These are phyloP conservation scores for Polygonum aviculare DNA, from an alignment of 148 eudicot genomes.

Conservation along the genomic window DNA sequence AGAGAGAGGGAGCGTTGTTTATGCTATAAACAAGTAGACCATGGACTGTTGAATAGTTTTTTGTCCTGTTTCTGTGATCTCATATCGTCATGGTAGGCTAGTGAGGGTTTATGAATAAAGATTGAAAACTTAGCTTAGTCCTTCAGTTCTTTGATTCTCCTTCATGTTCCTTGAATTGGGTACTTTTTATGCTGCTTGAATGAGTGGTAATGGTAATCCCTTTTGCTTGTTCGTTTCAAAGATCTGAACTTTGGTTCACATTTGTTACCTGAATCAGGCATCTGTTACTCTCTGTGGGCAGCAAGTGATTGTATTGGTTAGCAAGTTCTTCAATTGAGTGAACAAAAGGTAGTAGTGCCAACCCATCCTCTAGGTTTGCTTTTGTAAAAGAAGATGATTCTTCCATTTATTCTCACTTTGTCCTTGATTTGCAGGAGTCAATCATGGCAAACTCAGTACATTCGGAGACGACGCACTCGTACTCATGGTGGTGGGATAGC, in stretches of 20 bases:
- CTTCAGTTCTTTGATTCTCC: background rate
- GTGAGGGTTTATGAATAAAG: background rate
- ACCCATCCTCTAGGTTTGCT: background rate
- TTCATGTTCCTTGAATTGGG: background rate
- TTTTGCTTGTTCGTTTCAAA: background rate
- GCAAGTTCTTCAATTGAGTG: background rate
- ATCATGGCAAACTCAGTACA: conserved; percentile 38
- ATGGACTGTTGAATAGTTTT: conserved; percentile 2
- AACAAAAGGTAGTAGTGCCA: background rate
- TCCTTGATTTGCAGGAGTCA: conserved; percentile 27
- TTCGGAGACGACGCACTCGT: conserved; percentile 50
- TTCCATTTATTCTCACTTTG: no score
- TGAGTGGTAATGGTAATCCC: background rate
- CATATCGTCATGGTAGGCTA: background rate
- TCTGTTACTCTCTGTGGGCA: background rate
- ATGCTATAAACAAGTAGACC: conserved; percentile 5
- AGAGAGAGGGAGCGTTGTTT: background rate
- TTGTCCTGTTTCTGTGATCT: conserved; percentile 4
- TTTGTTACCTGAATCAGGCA: background rate
- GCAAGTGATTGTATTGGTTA: conserved; percentile 12
- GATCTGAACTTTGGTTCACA: background rate
- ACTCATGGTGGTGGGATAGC: conserved; percentile 88
- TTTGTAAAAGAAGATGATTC: background rate
- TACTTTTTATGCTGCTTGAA: background rate
- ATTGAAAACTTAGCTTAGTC: background rate